Base-by-base conservation (phyloP, 2,329 filamentous ascomycete species). In the Sporothrix brasiliensis region DNA sequence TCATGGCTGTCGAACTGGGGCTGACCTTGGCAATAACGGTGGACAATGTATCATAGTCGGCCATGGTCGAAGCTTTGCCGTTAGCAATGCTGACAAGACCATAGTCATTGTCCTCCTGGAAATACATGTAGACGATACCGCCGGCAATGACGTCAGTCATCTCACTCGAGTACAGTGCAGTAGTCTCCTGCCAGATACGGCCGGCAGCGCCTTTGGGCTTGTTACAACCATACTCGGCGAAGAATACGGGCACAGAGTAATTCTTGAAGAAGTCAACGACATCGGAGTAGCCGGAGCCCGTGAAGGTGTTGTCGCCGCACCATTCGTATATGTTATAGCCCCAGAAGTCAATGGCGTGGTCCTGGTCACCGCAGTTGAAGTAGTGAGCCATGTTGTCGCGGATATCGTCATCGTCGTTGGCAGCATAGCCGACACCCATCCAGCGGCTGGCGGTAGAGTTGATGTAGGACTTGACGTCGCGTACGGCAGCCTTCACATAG, bases 261-360 rank as follows among this genome's bases (percentile, higher is more conserved):
- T 90, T 88, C 72, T 85, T 80, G 84, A 97, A 99, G 83, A 97
- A 94, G 74, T 92, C 81, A 75, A 93, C 93, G 79, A 94, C 91
- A 70, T 89, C 86, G 74, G 90, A 85, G 82, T 94, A 99, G 69
- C 93, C 92, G 3, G 95, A 97, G 72, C 85, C 78, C 49, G 84
- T 78, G 83, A 91, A 95, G 77, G 84, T 88, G 78, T 92, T 97
- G 76, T 94, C 81, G 75, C 94, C 95, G 80, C 95, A 99, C 95
- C 95, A 99, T 68, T 94, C 97, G 87, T 99, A 99, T 83, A 98
- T 97, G 86, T 99, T 99, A 90, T 98, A 98, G 72, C 95, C 95
- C 92, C 94, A 99, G 86, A 96, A 98, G 82, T 99, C 95, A 75
- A 98, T 97, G 72, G 91, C 77, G 82, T 73, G 81, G 10, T 84